These are phyloP conservation scores for Rhizophora mangle DNA, from an alignment of 345 rosid genomes.

Conservation along the genomic window DNA sequence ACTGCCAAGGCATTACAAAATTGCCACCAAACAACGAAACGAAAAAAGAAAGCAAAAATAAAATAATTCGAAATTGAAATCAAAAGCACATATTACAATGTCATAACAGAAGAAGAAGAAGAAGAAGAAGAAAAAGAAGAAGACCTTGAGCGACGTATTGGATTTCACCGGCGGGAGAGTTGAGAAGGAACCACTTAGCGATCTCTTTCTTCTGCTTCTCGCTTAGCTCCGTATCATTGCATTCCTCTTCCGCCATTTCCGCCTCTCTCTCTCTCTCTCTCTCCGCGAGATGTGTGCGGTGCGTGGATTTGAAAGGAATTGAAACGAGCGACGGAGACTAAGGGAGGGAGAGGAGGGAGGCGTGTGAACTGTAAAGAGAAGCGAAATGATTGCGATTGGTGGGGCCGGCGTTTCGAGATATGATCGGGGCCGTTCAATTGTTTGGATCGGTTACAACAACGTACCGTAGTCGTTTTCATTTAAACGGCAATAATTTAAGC, in stretches of 20 bases:
- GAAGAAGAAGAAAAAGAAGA: not conserved
- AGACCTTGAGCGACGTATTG: conserved; percentile 90
- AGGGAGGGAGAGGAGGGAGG: not conserved
- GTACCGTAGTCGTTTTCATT: not conserved
- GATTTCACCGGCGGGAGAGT: conserved; percentile 96
- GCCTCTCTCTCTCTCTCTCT: too few species aligned
- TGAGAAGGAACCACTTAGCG: conserved; percentile 98
- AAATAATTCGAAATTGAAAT: conserved; percentile 11
- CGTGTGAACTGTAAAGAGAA: conserved; percentile 29
- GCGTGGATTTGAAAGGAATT: conserved; percentile 8
- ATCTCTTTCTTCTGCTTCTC: conserved; percentile 82
- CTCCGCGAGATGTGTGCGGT: too few species aligned
- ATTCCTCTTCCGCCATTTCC: conserved; percentile 57
- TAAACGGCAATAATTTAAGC: not conserved
- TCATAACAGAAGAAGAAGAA: not conserved
- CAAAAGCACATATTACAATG: not conserved
- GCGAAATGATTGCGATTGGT: conserved; percentile 11
- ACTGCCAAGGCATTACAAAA: not conserved
- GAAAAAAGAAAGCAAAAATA: not conserved
- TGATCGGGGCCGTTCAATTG: conserved; percentile 30
- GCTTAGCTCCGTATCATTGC: conserved; percentile 51
- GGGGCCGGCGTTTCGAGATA: conserved; percentile 6
- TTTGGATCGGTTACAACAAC: not conserved
- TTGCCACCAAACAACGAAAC: not conserved
- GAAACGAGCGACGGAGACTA: conserved; percentile 3